phyloP scores from a whole-genome alignment of 345 rosid genomes.

The Psidium friedrichsthalianum region DNA sequence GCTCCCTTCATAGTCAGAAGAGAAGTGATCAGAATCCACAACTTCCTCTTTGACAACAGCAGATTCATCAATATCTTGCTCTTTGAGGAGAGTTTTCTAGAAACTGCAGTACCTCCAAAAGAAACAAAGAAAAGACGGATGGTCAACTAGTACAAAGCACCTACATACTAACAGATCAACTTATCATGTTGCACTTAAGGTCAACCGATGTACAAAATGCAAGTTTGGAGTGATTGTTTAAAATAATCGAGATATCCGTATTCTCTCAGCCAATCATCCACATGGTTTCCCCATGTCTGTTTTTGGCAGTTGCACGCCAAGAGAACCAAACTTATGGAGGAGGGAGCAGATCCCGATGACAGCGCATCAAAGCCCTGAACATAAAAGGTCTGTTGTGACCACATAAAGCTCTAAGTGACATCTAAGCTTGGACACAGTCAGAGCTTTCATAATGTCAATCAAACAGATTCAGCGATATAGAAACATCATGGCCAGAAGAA shows the following conservation, averaged over 20 bases:
- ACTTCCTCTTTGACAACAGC: conserved; percentile 1
- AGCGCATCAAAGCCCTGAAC: not conserved
- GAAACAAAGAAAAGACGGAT: not conserved
- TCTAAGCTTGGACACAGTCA: not conserved
- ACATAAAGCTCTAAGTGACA: not conserved
- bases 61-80: conserved; percentile 7
- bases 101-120: conserved; percentile 25
- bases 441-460: not conserved
- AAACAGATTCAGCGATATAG: not conserved
- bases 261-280: not conserved
- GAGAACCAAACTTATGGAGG: not conserved
- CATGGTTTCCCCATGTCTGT: not conserved
- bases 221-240: not conserved
- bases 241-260: not conserved
- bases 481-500: not conserved
- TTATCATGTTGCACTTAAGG: not conserved
- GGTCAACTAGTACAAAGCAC: not conserved
- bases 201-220: not conserved
- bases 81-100: conserved; percentile 30
- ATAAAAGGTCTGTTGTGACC: not conserved
- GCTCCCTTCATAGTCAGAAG: conserved; percentile 40
- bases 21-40: conserved; percentile 26
- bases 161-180: not conserved
- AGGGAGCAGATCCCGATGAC: not conserved
- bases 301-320: not conserved